A percentile compares a stretch with the other conserved stretches of the same genome.
These are phyloP conservation scores for Dactylellina leptospora DNA, from an alignment of 2,329 filamentous ascomycete species.

Conservation along the genomic window DNA sequence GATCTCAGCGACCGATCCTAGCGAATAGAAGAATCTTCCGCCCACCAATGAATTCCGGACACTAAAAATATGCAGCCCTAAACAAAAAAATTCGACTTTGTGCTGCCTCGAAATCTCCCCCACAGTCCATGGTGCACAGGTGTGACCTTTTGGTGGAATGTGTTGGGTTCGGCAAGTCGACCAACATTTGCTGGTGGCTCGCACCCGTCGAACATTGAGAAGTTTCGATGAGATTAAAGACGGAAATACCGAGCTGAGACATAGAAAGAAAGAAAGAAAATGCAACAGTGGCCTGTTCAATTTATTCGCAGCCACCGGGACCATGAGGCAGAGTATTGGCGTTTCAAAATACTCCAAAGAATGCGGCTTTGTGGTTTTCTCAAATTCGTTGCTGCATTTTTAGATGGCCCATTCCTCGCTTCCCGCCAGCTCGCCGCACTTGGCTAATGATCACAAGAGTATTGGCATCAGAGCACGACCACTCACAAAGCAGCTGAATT, in stretches of 20 bases:
- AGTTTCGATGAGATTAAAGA: background rate
- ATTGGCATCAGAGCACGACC: constrained; percentile 21
- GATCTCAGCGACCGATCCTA: constrained; percentile 16
- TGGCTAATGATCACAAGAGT: constrained; percentile 24
- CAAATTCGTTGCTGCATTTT: constrained; percentile 8
- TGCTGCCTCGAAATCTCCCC: constrained; percentile 21
- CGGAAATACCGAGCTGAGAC: background rate
- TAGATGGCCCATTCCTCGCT: constrained; percentile 37
- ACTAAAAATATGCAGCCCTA: constrained; percentile 47
- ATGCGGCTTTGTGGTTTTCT: constrained; percentile 33
- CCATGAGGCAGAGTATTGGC: background rate
- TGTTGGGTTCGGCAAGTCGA: background rate
- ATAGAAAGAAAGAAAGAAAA: background rate
- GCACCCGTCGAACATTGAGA: background rate
- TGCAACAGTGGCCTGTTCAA: background rate
- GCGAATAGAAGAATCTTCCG: constrained; percentile 42
- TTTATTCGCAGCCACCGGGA: background rate
- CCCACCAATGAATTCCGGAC: constrained; percentile 21
- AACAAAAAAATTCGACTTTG: constrained; percentile 24
- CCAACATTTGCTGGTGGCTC: background rate
- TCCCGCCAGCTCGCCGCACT: constrained; percentile 47
- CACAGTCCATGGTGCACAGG: background rate
- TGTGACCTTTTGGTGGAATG: background rate
- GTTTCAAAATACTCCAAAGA: constrained; percentile 26
- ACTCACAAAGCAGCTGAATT: constrained; percentile 16